Base-by-base conservation (phyloP, 768 basidiomycete genomes). In the Naganishia vishniacii region DNA sequence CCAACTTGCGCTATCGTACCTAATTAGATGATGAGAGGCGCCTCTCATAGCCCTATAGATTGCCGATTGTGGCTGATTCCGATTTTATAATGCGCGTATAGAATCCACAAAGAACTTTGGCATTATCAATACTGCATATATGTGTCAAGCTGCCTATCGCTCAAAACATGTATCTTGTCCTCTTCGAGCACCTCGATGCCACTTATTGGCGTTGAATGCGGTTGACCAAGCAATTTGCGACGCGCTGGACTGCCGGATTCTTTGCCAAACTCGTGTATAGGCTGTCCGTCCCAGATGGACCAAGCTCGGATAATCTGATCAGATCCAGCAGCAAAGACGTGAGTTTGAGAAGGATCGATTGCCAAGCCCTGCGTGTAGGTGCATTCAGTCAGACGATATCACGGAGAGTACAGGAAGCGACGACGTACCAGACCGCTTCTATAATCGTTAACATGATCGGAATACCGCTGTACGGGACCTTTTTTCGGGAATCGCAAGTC, bases 381-480 rank as follows among this genome's bases (percentile, higher is more conserved):
- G 51, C 1, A n/a, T 7, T n/a, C n/a, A 11, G 16, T 37, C 37
- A 40, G 34, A 34, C 34, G 34, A 18, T 12, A n/a, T 4, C 3
- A 1, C 12, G 53, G 15, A n/a, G 32, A 37, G 7, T 49, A 32
- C 13, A 20, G 5, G 13, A 41, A 56, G 34, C 13, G n/a, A 25
- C 8, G 20, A 56, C 53, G 37, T 18, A 56, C 53, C 2, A 56
- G 37, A 40, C 53, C 53, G 53, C 53, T 56, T 12, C 53, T 34
- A 41, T 56, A 56, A 18, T 49, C 58, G 41, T 65, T 65, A 59
- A 65, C 58, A 32, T 65, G 64, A 9, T 59, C 64, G 6, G 23
- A 16, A 41, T 59, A 65, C 23, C 56, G 46, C 37, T 40, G 34
- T 3, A 59, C 48, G 9, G 64, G 58, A 20, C 37, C 58, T 0